Conservation (phyloP, 441 rosid genomes). For the Pelargonium citronellum region DNA sequence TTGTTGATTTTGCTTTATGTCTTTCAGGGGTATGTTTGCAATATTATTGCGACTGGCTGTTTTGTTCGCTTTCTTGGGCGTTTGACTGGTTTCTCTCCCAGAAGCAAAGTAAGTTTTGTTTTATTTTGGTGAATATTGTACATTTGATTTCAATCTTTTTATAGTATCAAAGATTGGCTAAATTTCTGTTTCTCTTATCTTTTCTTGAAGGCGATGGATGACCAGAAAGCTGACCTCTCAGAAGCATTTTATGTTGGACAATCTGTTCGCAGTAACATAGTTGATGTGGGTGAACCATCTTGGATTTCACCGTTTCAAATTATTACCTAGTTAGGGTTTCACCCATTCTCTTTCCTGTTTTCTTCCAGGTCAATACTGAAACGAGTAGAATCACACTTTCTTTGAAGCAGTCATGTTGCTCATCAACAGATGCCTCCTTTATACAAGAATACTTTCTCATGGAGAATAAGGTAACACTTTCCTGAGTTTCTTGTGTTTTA, state of each 20-base stretch:
- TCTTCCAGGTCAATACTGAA: constrained; percentile 64
- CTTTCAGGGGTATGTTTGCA: constrained; percentile 82
- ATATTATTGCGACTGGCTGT: constrained; percentile 84
- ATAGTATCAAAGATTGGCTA: not conserved
- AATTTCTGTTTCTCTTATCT: constrained; percentile 10
- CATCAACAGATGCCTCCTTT: constrained; percentile 75
- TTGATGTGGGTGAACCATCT: constrained; percentile 57
- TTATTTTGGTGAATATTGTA: constrained; percentile 13
- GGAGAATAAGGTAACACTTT: constrained; percentile 66
- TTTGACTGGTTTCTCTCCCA: constrained; percentile 87
- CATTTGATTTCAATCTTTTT: constrained; percentile 19
- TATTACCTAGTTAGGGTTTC: constrained; percentile 16
- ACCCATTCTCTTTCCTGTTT: constrained; percentile 9
- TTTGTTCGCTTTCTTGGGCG: constrained; percentile 96
- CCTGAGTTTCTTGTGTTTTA: not conserved
- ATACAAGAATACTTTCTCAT: constrained; percentile 61
- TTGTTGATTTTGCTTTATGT: not conserved
- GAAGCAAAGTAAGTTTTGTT: constrained; percentile 58
- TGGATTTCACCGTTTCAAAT: constrained; percentile 16
- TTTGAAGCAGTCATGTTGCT: constrained; percentile 82
- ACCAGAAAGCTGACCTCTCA: constrained; percentile 51
- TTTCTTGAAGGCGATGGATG: constrained; percentile 58
- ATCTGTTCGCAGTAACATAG: constrained; percentile 81
- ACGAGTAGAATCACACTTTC: constrained; percentile 69
- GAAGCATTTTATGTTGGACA: constrained; percentile 81